phyloP scores from a whole-genome alignment of 2,329 filamentous ascomycete genomes.

The Hymenoscyphus infarciens region DNA sequence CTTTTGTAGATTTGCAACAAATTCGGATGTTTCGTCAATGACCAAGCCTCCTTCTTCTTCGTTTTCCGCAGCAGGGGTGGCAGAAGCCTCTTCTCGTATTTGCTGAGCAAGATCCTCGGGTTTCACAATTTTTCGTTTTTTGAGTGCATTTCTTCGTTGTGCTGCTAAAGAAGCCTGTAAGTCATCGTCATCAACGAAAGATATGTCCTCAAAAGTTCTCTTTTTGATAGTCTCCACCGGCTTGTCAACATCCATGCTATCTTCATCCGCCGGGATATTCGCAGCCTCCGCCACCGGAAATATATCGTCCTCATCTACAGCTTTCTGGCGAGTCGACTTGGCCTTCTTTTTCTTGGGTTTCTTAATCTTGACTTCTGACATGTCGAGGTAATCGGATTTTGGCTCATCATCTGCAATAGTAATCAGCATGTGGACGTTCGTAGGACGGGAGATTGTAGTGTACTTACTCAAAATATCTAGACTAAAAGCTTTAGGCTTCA shows the following conservation, averaged over 20 bases:
- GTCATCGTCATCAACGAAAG: slow-evolving; percentile 87
- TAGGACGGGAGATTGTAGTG: neutral
- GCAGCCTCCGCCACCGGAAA: slow-evolving; percentile 43
- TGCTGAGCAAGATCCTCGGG: slow-evolving; percentile 86
- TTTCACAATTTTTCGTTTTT: slow-evolving; percentile 83
- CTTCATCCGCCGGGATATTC: slow-evolving; percentile 37
- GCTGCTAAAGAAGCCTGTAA: slow-evolving; percentile 79
- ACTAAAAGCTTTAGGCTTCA: slow-evolving; percentile 67
- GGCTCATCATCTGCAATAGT: slow-evolving; percentile 56
- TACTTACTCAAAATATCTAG: slow-evolving; percentile 65
- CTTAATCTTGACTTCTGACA: slow-evolving; percentile 84
- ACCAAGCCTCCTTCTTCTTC: slow-evolving; percentile 63
- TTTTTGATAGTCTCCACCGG: slow-evolving; percentile 53
- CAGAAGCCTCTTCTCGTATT: slow-evolving; percentile 59
- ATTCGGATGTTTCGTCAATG: slow-evolving; percentile 95
- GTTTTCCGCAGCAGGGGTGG: slow-evolving; percentile 51
- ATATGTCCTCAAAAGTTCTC: slow-evolving; percentile 60
- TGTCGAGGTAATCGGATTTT: slow-evolving; percentile 82
- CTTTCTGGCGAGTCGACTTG: slow-evolving; percentile 69
- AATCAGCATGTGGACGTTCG: slow-evolving; percentile 33
- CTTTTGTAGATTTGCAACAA: slow-evolving; percentile 80
- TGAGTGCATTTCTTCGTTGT: slow-evolving; percentile 80
- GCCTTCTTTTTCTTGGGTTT: slow-evolving; percentile 92
- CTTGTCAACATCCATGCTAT: slow-evolving; percentile 74
- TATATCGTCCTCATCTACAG: slow-evolving; percentile 58